phyloP scores from a whole-genome alignment of 2,329 filamentous ascomycete genomes.

The Daldinia sp. region DNA sequence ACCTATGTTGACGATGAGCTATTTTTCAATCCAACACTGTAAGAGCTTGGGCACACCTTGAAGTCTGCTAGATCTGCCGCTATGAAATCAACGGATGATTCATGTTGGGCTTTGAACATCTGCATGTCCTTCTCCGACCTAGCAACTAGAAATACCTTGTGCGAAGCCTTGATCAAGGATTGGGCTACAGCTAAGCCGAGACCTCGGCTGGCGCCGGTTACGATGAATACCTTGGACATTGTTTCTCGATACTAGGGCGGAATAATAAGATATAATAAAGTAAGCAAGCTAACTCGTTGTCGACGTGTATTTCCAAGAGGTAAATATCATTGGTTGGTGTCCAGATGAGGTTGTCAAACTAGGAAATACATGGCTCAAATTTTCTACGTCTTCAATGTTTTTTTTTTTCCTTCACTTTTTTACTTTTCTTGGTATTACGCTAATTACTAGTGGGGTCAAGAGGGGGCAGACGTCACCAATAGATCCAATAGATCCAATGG shows the following conservation, averaged over 20 bases:
- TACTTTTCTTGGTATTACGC: background rate
- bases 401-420: too few relatives aligned
- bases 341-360: background rate
- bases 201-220: constrained; percentile 72
- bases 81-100: constrained; percentile 63
- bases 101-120: constrained; percentile 59
- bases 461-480: constrained; percentile 21
- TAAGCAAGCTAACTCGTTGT: background rate
- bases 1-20: constrained; percentile 51
- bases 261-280: background rate
- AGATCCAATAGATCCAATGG: too few relatives aligned
- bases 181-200: constrained; percentile 66
- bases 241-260: background rate
- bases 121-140: constrained; percentile 60
- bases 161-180: constrained; percentile 59
- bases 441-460: constrained; percentile 30
- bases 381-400: constrained; percentile 28
- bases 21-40: too few relatives aligned
- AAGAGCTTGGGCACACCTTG: constrained; percentile 50
- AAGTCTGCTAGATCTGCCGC: constrained; percentile 63
- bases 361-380: background rate
- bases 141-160: constrained; percentile 68
- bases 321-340: background rate
- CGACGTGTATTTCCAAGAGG: background rate
- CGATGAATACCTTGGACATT: constrained; percentile 72